These are phyloP conservation scores for Botryotinia calthae DNA, from an alignment of 2,329 filamentous ascomycete genomes.

Conservation along the genomic window DNA sequence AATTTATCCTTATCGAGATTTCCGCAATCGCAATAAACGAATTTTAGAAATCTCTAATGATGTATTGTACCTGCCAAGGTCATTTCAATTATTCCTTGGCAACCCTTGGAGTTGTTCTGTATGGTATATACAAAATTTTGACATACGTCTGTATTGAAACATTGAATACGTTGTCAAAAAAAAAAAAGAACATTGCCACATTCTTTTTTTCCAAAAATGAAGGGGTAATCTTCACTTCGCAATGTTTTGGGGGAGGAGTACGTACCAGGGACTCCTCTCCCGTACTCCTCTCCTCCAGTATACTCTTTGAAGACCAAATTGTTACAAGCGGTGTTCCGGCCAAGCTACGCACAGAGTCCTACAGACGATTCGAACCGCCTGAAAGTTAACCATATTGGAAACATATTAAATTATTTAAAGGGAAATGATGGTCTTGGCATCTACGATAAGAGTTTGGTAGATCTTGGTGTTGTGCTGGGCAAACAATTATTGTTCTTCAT, in stretches of 20 bases:
- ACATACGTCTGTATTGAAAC: not conserved
- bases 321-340: conserved; percentile 16
- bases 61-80: conserved; percentile 1
- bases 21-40: not conserved
- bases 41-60: not conserved
- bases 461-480: conserved; percentile 15
- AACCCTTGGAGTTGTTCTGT: not conserved
- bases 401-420: not conserved
- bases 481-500: not conserved
- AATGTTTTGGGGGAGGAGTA: not conserved
- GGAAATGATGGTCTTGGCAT: conserved; percentile 10
- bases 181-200: not conserved
- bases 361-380: conserved; percentile 5
- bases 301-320: not conserved
- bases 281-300: not conserved
- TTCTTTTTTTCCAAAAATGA: not conserved
- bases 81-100: not conserved
- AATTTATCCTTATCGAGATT: conserved; percentile 2
- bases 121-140: not conserved
- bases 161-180: not conserved
- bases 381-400: not conserved
- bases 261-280: not conserved
- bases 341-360: conserved; percentile 3
- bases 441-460: conserved; percentile 7
- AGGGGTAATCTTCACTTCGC: not conserved